Percentiles rank a stretch among this genome's conserved stretches.
These are phyloP conservation scores for Penicillium vulpinum DNA, from an alignment of 2,329 filamentous ascomycete species.

Conservation along the genomic window DNA sequence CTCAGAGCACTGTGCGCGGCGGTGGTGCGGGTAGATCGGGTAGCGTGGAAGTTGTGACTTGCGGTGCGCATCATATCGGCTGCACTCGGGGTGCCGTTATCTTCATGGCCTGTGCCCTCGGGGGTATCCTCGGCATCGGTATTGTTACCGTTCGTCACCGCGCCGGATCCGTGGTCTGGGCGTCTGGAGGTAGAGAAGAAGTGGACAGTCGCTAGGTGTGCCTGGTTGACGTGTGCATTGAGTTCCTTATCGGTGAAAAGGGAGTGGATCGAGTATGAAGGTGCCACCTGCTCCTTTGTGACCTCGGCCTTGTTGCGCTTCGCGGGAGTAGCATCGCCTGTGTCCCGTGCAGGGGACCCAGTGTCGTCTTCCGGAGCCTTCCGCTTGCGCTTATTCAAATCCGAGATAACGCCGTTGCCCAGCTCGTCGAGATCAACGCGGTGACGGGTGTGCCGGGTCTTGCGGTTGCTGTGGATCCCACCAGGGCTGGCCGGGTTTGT, in stretches of 20 bases:
- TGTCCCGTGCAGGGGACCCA: conserved; percentile 58
- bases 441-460: conserved; percentile 63
- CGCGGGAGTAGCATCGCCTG: conserved; percentile 47
- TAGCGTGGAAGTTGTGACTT: conserved; percentile 58
- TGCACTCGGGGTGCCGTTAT: conserved; percentile 43
- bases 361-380: conserved; percentile 60
- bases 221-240: conserved; percentile 60
- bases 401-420: conserved; percentile 48
- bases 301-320: conserved; percentile 56
- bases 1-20: conserved; percentile 53
- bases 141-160: conserved; percentile 42
- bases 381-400: conserved; percentile 59
- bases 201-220: conserved; percentile 59
- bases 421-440: conserved; percentile 56
- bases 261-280: conserved; percentile 62
- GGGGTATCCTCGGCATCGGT: conserved; percentile 43
- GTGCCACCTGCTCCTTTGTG: conserved; percentile 58
- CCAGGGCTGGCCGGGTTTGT: conserved; percentile 64
- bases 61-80: conserved; percentile 63
- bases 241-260: conserved; percentile 69
- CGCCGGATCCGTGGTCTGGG: conserved; percentile 42
- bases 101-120: conserved; percentile 43
- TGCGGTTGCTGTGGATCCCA: conserved; percentile 60
- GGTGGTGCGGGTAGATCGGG: conserved; percentile 53
- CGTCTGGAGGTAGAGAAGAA: conserved; percentile 59